Evolutionary conservation across 106 monocot species (phyloP).

Genomic region (Dactylorhiza incarnata): DNA sequence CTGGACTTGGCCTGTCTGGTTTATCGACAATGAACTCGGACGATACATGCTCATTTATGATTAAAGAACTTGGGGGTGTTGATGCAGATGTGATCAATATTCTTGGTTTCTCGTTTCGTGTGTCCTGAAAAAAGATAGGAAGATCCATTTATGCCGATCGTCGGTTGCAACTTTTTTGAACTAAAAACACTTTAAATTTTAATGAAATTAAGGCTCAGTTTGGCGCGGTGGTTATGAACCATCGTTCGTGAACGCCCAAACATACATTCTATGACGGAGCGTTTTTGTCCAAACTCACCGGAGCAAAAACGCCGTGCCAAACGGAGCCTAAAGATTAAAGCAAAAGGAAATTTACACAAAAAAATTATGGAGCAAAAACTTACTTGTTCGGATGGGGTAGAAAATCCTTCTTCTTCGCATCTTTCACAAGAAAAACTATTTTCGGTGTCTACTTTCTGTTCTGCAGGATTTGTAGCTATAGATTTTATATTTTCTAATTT

Average conservation of each 20-base stretch:
- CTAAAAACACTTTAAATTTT: neutral
- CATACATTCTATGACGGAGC: too few relatives aligned
- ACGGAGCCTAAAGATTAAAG: too few relatives aligned
- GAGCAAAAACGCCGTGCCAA: too few relatives aligned
- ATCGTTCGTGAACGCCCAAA: too few relatives aligned
- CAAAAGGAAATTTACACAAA: neutral
- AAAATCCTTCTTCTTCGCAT: conserved; percentile 14
- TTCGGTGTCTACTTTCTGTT: neutral
- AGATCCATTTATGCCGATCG: neutral
- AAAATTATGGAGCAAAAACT: conserved; percentile 1
- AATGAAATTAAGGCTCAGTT: neutral
- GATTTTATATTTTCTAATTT: neutral
- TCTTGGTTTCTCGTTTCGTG: conserved; percentile 10
- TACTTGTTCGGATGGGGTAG: conserved; percentile 22
- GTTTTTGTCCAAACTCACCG: too few relatives aligned
- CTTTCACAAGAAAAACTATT: conserved; percentile 13
- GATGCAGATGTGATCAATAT: neutral
- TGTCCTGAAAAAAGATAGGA: conserved; percentile 9
- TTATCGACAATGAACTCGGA: conserved; percentile 24
- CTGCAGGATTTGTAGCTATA: conserved; percentile 1
- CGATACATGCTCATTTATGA: conserved; percentile 14
- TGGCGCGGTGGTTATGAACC: too few relatives aligned
- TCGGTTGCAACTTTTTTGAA: neutral
- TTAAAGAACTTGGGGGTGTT: conserved; percentile 11
- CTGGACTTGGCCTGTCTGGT: conserved; percentile 54